These are phyloP conservation scores for Sclerotinia nivalis DNA, from an alignment of 2,329 filamentous ascomycete genomes.

Conservation along the genomic window DNA sequence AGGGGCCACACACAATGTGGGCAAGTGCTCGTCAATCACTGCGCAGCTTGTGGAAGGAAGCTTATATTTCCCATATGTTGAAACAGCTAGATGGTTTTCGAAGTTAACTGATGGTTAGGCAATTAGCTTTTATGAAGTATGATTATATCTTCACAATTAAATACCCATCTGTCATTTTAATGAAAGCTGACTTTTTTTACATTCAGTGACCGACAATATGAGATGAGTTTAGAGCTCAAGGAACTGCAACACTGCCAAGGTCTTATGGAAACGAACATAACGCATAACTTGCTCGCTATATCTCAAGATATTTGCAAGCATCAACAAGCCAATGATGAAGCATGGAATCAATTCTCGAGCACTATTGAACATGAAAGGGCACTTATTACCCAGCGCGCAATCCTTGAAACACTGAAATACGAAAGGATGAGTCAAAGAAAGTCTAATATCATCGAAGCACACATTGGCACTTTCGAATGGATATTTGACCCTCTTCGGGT, in stretches of 20 bases:
- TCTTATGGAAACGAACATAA: background rate
- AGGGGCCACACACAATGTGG: background rate
- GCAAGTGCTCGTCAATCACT: background rate
- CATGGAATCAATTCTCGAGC: background rate
- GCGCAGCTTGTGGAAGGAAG: background rate
- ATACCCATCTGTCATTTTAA: background rate
- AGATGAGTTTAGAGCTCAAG: background rate
- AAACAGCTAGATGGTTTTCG: background rate
- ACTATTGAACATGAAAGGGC: background rate
- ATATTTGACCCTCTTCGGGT: background rate
- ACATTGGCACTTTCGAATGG: conserved; percentile 1
- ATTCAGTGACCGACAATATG: background rate
- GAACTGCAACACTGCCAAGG: background rate
- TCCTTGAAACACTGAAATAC: background rate
- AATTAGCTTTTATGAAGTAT: background rate
- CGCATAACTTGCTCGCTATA: background rate
- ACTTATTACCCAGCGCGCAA: background rate
- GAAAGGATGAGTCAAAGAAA: background rate
- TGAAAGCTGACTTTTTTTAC: background rate
- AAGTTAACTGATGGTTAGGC: background rate
- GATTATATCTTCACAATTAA: background rate
- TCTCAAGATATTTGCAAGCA: background rate
- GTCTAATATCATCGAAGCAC: background rate
- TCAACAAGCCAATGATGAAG: background rate
- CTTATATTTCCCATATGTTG: background rate